A percentile compares a stretch with the other conserved stretches of the same genome.
Conservation (phyloP, 805 yeast genomes). For the Saccharomycopsis sp. region DNA sequence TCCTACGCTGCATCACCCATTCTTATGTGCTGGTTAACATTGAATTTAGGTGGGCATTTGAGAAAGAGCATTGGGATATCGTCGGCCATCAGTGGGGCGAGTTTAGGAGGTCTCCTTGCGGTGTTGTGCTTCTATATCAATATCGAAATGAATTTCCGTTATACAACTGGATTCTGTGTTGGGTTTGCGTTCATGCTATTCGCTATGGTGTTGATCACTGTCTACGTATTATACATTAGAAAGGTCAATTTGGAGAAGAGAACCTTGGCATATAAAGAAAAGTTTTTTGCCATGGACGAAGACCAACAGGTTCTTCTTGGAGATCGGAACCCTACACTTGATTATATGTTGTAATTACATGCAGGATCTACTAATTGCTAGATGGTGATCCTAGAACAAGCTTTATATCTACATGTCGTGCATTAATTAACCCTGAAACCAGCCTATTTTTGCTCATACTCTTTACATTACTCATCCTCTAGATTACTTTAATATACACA, state of each 20-base stretch:
- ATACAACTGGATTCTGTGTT: conserved; percentile 11
- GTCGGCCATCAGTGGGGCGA: conserved; percentile 62
- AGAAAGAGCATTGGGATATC: conserved; percentile 55
- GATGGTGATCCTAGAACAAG: too few relatives aligned
- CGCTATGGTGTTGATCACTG: conserved; percentile 15
- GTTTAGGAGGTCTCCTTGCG: conserved; percentile 47
- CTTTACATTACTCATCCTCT: too few relatives aligned
- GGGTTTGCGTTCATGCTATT: conserved; percentile 12
- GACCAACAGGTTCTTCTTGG: conserved; percentile 31
- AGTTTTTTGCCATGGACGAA: conserved; percentile 27
- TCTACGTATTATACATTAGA: conserved; percentile 33
- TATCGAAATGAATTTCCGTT: conserved; percentile 1
- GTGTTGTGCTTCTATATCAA: conserved; percentile 11
- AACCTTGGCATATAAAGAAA: conserved; percentile 24
- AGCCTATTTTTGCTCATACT: too few relatives aligned
- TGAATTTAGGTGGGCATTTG: conserved; percentile 40
- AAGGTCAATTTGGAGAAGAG: conserved; percentile 26
- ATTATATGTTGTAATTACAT: conserved; percentile 27
- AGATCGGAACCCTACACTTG: conserved; percentile 34
- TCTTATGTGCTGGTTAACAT: conserved; percentile 52
- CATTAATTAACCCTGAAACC: too few relatives aligned
- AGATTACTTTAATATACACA: too few relatives aligned
- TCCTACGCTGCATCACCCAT: conserved; percentile 64
- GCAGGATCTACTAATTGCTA: neutral
- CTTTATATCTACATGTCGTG: too few relatives aligned